These are phyloP conservation scores for Geotrichum restrictum DNA, from an alignment of 1,139 yeast genomes.

Conservation along the genomic window DNA sequence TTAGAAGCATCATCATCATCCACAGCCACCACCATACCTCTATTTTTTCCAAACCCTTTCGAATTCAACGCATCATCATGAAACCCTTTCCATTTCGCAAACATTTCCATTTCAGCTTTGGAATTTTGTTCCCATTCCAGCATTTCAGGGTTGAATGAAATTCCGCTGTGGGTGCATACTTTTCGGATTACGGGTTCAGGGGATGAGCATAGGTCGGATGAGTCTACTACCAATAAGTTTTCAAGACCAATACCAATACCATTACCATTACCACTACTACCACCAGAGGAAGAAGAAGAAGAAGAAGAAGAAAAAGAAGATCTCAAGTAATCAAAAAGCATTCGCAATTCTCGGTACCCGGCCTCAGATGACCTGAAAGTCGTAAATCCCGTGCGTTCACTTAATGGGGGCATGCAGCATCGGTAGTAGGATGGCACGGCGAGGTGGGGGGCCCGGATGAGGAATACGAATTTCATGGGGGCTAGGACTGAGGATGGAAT, in stretches of 20 bases:
- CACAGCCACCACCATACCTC: background rate
- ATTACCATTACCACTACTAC: no score
- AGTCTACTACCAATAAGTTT: slow-evolving; percentile 29
- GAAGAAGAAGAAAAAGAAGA: no score
- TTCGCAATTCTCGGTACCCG: slow-evolving; percentile 33
- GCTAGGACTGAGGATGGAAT: slow-evolving; percentile 25
- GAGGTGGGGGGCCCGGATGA: slow-evolving; percentile 33
- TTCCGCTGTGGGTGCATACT: slow-evolving; percentile 28
- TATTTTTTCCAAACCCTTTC: slow-evolving; percentile 27
- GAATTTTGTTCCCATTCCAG: slow-evolving; percentile 31
- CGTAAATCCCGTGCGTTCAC: slow-evolving; percentile 32
- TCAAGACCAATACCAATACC: no score
- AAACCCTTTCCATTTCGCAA: slow-evolving; percentile 35
- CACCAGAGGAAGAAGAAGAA: no score
- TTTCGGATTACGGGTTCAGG: slow-evolving; percentile 29
- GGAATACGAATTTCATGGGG: slow-evolving; percentile 28
- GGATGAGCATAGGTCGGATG: slow-evolving; percentile 27
- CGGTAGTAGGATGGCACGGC: slow-evolving; percentile 34
- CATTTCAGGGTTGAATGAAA: slow-evolving; percentile 29
- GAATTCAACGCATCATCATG: slow-evolving; percentile 33
- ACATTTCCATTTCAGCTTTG: slow-evolving; percentile 26
- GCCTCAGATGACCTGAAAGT: slow-evolving; percentile 31
- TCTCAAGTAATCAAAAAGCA: slow-evolving; percentile 30
- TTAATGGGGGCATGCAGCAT: slow-evolving; percentile 33
- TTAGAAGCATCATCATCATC: background rate